Percentiles rank a stretch among this genome's conserved stretches.
phyloP scores from a whole-genome alignment of 495 filamentous ascomycete species.

The Mycothermus thermophilus region DNA sequence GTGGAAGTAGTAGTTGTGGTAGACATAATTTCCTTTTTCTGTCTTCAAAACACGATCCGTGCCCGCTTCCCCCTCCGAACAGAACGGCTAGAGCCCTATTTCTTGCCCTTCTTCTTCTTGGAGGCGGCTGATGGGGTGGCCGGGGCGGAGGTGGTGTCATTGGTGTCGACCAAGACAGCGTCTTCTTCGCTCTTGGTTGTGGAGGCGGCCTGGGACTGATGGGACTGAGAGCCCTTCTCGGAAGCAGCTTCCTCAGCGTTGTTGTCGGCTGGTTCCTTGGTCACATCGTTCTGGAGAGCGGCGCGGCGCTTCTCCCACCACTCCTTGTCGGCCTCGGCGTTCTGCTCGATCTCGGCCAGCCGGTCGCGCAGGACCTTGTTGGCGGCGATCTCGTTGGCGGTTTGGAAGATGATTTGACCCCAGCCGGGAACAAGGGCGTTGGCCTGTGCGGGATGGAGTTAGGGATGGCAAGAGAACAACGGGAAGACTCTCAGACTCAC shows the following conservation, averaged over 20 bases:
- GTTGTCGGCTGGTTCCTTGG: conserved; percentile 68
- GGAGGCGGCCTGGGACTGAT: background rate
- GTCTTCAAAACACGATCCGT: too few relatives aligned
- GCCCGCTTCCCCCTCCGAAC: too few relatives aligned
- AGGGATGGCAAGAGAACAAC: conserved; percentile 1
- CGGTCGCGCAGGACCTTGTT: conserved; percentile 63
- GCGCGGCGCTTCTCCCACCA: conserved; percentile 82
- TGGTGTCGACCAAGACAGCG: conserved; percentile 66
- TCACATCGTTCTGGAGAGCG: conserved; percentile 58
- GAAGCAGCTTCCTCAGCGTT: conserved; percentile 11
- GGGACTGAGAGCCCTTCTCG: background rate
- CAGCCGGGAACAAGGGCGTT: conserved; percentile 76
- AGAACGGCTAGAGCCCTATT: too few relatives aligned
- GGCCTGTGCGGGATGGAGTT: conserved; percentile 35
- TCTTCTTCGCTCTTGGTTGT: conserved; percentile 58
- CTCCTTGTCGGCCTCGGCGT: conserved; percentile 55
- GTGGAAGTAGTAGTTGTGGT: too few relatives aligned
- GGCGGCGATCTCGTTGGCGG: conserved; percentile 65
- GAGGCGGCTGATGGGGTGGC: conserved; percentile 30
- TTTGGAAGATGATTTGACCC: conserved; percentile 93
- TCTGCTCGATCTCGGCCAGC: conserved; percentile 62
- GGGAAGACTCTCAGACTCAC: conserved; percentile 28
- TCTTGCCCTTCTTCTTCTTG: conserved; percentile 73
- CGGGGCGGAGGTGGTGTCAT: conserved; percentile 45
- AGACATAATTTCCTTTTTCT: too few relatives aligned